Percentiles rank a stretch among this genome's conserved stretches.
These are phyloP conservation scores for Hymenoscyphus occultus DNA, from an alignment of 2,329 filamentous ascomycete genomes.

Conservation along the genomic window DNA sequence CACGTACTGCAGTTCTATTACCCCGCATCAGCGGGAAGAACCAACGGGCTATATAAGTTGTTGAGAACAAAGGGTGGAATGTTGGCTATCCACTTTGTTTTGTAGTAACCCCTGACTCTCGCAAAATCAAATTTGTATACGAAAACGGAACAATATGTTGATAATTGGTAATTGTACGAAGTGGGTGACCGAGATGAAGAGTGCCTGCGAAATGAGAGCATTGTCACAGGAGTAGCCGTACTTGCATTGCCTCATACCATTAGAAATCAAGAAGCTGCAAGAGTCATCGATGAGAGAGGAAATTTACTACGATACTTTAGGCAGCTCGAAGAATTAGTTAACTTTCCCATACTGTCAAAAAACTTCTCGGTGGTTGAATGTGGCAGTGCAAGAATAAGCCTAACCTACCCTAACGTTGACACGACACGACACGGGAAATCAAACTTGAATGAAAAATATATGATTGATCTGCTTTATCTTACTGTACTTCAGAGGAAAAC, in stretches of 20 bases:
- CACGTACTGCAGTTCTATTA: neutral
- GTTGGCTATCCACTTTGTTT: neutral
- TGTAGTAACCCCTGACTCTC: neutral
- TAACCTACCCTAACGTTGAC: neutral
- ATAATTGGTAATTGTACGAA: neutral
- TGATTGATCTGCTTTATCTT: conserved; percentile 2
- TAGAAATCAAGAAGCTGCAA: neutral
- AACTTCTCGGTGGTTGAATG: neutral
- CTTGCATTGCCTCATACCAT: neutral
- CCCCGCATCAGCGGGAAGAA: neutral
- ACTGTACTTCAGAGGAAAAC: neutral
- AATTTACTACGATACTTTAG: neutral
- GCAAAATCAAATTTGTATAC: neutral
- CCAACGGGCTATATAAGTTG: neutral
- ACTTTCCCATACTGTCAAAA: neutral
- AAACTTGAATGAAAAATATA: neutral
- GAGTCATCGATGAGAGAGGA: neutral
- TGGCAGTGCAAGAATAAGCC: neutral
- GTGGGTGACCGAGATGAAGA: neutral
- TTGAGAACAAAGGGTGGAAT: neutral
- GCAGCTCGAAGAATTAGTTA: neutral
- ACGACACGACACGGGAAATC: neutral
- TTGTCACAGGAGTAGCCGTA: neutral
- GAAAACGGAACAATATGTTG: neutral
- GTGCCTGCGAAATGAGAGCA: neutral